Conservation (phyloP, 805 yeast genomes). For the Barnettozyma salicaria region DNA sequence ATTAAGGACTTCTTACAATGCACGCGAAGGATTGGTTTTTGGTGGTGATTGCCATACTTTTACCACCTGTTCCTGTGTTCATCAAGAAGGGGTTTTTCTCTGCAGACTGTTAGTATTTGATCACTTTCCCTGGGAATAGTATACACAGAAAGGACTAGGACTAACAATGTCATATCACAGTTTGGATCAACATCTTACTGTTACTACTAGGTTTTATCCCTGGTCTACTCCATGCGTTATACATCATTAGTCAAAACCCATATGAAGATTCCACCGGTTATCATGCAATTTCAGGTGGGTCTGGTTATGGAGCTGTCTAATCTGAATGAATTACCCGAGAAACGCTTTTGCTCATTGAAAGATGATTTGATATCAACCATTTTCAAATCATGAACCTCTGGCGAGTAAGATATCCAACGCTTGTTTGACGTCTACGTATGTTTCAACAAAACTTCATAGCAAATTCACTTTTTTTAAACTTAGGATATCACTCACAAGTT, state of each 20-base stretch:
- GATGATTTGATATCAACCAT: too few species aligned
- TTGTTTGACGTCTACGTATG: too few species aligned
- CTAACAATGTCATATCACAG: too few species aligned
- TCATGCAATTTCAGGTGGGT: conserved; percentile 5
- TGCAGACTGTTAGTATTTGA: conserved; percentile 39
- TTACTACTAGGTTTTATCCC: conserved; percentile 63
- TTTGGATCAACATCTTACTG: conserved; percentile 53
- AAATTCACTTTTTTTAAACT: too few species aligned
- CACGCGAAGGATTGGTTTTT: conserved; percentile 52
- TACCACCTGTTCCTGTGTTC: conserved; percentile 70
- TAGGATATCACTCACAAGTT: too few species aligned
- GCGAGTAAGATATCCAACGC: too few species aligned
- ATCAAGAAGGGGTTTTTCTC: conserved; percentile 57
- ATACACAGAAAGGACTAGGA: background rate
- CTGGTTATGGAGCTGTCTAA: conserved; percentile 23
- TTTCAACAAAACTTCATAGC: too few species aligned
- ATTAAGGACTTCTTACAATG: conserved; percentile 24
- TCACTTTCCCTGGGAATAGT: background rate
- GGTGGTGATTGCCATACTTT: conserved; percentile 59
- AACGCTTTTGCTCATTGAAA: too few species aligned
- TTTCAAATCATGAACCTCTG: too few species aligned
- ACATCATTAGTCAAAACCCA: conserved; percentile 55
- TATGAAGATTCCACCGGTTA: conserved; percentile 26
- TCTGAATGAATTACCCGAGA: too few species aligned
- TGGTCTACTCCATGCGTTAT: conserved; percentile 63